Conservation (phyloP, 768 basidiomycete species). For the Tubosaeta sp. region DNA sequence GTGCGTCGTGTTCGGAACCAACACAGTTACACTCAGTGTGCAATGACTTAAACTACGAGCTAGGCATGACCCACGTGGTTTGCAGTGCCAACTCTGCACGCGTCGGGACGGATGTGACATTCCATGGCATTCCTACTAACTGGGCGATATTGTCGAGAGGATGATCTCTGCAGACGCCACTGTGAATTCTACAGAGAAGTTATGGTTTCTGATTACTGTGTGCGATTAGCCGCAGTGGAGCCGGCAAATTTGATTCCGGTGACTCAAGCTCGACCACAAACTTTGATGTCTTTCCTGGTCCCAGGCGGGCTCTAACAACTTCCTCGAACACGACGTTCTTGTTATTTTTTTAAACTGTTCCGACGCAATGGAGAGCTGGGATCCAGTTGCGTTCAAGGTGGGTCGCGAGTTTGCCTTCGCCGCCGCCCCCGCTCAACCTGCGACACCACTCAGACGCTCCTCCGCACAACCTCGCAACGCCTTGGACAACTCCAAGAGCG, state of each 20-base stretch:
- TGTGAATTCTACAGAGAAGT: no score
- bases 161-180: no score
- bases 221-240: no score
- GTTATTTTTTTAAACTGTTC: neutral
- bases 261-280: neutral
- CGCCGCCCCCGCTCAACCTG: neutral
- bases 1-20: no score
- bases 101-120: no score
- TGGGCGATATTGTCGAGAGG: no score
- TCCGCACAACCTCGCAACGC: slow-evolving; percentile 58
- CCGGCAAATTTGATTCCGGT: neutral
- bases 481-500: slow-evolving; percentile 68
- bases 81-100: no score
- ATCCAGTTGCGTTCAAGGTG: slow-evolving; percentile 29
- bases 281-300: slow-evolving; percentile 1
- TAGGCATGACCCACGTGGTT: no score
- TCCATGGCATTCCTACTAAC: no score
- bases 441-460: slow-evolving; percentile 43
- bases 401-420: slow-evolving; percentile 6
- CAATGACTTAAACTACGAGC: no score
- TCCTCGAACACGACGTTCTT: neutral
- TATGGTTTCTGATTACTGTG: no score
- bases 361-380: slow-evolving; percentile 26
- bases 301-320: neutral
- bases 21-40: no score